Base-by-base conservation (phyloP, 768 basidiomycete genomes). In the Panus rudis region DNA sequence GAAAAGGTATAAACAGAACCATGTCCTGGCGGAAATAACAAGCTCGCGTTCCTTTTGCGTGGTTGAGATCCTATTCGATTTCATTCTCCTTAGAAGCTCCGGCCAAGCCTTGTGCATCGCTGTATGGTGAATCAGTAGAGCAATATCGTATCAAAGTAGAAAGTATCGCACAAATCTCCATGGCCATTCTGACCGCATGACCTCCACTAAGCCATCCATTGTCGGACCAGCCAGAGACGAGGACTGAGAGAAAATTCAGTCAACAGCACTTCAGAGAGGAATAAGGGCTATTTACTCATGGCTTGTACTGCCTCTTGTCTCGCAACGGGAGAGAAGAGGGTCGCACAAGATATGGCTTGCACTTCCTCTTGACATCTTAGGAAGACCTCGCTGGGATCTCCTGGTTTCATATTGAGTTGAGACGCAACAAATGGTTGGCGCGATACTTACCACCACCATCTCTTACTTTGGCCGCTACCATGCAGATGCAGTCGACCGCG, bases 181-280 rank as follows among this genome's bases (percentile, higher is more conserved):
- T 81, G 30, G 90, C 92, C 89, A 97, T 92, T 39, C 92, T 77
- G 7, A 96, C 91, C n/a, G 93, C 93, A 64, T 96, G 93, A 8
- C 89, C 92, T 8, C 90, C 88, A 52, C 85, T 91, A 26, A 96
- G 62, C 92, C 92, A 93, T n/a, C 90, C 90, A 54, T 90, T 90
- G 52, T 93, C 90, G 14, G 89, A 92, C 85, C 91, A 97, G 4
- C 92, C 91, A 26, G 92, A 86, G 16, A 94, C 81, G 39, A 96
- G 71, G 45, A 93, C 89, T 92, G 45, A 8, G 13, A 17, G 37
- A 43, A 33, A 33, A 46, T 33, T 39, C 32, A 43, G 27, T 47
- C 19, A 22, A 20, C 25, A 34, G n/a, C 26, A 16, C 12, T n/a
- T 38, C 35, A n/a, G 21, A 30, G 16, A 4, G 42, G 17, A 23